A percentile compares a stretch with the other conserved stretches of the same genome.
These are phyloP conservation scores for Lepraria neglecta DNA, from an alignment of 495 filamentous ascomycete genomes.

Conservation along the genomic window DNA sequence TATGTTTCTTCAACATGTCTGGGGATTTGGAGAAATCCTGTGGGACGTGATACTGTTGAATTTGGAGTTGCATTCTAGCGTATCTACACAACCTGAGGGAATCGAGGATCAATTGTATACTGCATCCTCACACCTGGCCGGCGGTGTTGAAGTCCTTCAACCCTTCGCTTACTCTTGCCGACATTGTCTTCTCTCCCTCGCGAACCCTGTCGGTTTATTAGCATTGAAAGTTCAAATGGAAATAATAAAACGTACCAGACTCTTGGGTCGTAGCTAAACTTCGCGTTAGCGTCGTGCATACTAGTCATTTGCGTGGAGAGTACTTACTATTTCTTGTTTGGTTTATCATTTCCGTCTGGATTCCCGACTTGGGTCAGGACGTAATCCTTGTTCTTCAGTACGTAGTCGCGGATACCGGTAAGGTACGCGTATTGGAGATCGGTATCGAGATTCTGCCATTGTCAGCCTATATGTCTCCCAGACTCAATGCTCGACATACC, in stretches of 20 bases:
- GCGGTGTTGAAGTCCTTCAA: slow-evolving; percentile 90
- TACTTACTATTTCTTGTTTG: slow-evolving; percentile 82
- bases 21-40: not conserved
- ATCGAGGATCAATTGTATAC: too few relatives aligned
- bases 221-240: slow-evolving; percentile 32
- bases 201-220: slow-evolving; percentile 50
- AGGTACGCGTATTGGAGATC: slow-evolving; percentile 71
- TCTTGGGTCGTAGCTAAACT: slow-evolving; percentile 62
- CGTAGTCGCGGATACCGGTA: slow-evolving; percentile 84
- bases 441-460: slow-evolving; percentile 61
- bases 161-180: slow-evolving; percentile 66
- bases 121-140: slow-evolving; percentile 62
- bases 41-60: not conserved
- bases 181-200: slow-evolving; percentile 97
- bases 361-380: slow-evolving; percentile 79
- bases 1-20: not conserved
- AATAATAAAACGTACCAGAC: slow-evolving; percentile 40
- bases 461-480: not conserved
- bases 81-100: slow-evolving; percentile 7
- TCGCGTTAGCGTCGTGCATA: not conserved
- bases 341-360: slow-evolving; percentile 91
- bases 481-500: slow-evolving; percentile 39
- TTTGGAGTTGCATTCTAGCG: not conserved
- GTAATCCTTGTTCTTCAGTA: slow-evolving; percentile 93
- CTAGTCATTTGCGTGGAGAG: not conserved